phyloP scores from a whole-genome alignment of 169 alveolate species.

The Cystoisospora suis region DNA sequence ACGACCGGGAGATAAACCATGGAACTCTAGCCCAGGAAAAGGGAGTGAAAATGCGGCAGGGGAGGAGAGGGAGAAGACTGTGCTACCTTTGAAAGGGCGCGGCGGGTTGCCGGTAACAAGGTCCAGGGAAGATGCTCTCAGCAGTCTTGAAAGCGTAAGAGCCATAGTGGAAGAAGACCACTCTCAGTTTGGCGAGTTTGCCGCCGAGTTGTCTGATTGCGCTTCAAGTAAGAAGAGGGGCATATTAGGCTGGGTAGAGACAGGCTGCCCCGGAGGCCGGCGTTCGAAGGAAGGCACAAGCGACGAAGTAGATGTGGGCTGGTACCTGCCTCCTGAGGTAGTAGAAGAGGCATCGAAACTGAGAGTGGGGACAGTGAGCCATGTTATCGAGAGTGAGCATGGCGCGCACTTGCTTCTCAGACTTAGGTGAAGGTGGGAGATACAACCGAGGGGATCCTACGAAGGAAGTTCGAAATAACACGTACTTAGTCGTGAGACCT shows the following conservation, averaged over 20 bases:
- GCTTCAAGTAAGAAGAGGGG: conserved; percentile 26
- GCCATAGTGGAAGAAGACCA: neutral
- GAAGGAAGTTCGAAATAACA: too few relatives aligned
- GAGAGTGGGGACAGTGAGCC: neutral
- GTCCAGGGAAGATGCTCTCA: neutral
- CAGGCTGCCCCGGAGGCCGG: neutral
- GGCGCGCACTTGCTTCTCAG: neutral
- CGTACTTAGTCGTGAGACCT: too few relatives aligned
- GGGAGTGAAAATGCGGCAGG: neutral
- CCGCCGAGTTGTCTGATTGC: conserved; percentile 44
- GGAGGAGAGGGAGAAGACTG: neutral
- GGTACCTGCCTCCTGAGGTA: neutral
- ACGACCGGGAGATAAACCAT: neutral
- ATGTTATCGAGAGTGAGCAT: neutral
- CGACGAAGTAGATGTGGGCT: neutral
- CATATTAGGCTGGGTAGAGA: conserved; percentile 15
- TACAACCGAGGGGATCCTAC: neutral
- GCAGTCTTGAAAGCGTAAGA: neutral
- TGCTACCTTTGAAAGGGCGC: neutral
- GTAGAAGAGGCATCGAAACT: neutral
- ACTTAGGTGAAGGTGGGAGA: neutral
- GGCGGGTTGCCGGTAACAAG: conserved; percentile 14
- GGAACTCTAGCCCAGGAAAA: too few relatives aligned
- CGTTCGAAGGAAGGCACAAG: neutral
- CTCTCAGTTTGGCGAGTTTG: conserved; percentile 29